Base-by-base conservation (phyloP, 176 grass and related monocot genomes). In the Pharus latifolius region DNA sequence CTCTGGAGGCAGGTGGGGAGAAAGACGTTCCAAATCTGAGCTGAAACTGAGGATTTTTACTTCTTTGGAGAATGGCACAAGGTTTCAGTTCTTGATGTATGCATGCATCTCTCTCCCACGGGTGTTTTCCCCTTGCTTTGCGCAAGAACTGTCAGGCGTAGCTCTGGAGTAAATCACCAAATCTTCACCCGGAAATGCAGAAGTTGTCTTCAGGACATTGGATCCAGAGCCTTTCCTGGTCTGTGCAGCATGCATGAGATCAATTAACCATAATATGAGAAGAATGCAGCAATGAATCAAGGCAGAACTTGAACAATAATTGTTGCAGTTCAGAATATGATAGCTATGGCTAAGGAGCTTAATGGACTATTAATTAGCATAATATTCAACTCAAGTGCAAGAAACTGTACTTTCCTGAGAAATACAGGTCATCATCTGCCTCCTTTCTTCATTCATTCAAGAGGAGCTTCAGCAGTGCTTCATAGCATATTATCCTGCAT, bases 81-180 rank as follows among this genome's bases (percentile, higher is more conserved):
- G 32, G 33, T 73, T 70, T 56, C n/a, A 23, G 45, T 53, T 68
- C 47, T 41, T 71, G 69, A 45, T 10, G 40, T n/a, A n/a, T n/a
- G n/a, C n/a, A n/a, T 31, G 52, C 75, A 46, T 15, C 66, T 60
- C 61, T 28, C 75, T 51, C 42, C 19, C 33, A 29, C 44, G 44
- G 26, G 53, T 34, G 27, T 38, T 69, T 46, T 69, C 3, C 28
- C 53, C 53, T 74, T 23, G 45, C 15, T 79, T 57, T 73, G 20
- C 28, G 31, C 9, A 30, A 35, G 6, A 65, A 41, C 65, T 69
- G 70, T 54, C 63, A 56, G 54, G 17, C 62, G 61, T 62, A 35
- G 45, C 67, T 73, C 60, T 25, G 54, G 35, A 37, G 27, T 83
- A 53, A 85, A 61, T 74, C 29, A 41, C 30, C 76, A 69, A 43